Evolutionary conservation across 257 asterid genomes (phyloP), one percentile per base, ranked within the genome.

Genomic region (Leptodermis oblonga): DNA sequence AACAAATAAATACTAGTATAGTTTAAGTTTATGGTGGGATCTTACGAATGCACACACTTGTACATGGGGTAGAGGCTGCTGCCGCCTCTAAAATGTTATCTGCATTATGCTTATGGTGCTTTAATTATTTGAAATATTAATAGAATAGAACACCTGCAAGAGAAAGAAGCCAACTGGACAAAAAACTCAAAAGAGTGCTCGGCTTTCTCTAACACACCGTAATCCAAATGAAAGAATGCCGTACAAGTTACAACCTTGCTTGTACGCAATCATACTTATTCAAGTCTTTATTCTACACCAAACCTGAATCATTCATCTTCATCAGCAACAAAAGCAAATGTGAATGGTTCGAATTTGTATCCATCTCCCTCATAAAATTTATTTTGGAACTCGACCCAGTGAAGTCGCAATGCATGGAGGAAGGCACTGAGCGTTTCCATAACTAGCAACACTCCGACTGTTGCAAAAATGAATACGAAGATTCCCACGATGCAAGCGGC

Each of bases 361-460:
- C 99, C 99, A 68, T 93, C 99, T 58, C 99, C 99, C 81, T 91
- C 97, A 31, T 93, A 93, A 62, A 93, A 93, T 89, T 90, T 93
- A 74, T 93, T 92, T 64, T 90, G 97, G 78, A 81, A 92, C 86
- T 92, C 98, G 68, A 92, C 97, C 98, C 98, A 93, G 65, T 93
- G 99, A 78, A 93, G 99, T 71, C 99, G 86, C 68, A 93, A 77
- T 1, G 99, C 99, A 59, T 93, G 99, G 76, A 93, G 80, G 87
- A 93, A 93, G 73, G 99, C 97, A 65, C 99, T 93, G 26, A 93
- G 92, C 22, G 99, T 93, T 77, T 93, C 99, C 99, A 93, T 93
- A 77, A 93, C 96, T 76, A 93, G 68, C 80, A 93, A 82, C 54
- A 93, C 99, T 58, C 99, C 99, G 52, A 93, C 90, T 30, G 99